Evolutionary conservation across 495 filamentous ascomycete genomes (phyloP).

Genomic region (Penicillium herquei): DNA sequence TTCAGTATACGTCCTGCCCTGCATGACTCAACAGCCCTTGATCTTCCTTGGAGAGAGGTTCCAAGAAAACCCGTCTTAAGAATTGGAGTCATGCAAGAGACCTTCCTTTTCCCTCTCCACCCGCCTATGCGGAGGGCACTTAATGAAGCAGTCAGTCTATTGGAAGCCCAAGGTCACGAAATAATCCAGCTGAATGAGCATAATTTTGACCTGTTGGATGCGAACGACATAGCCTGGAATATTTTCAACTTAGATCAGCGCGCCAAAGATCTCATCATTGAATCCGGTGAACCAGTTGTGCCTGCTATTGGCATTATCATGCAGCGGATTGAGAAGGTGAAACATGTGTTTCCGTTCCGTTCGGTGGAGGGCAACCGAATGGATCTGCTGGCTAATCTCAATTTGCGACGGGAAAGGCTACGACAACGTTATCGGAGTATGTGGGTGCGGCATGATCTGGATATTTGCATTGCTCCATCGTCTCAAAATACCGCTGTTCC

Average conservation of each 20-base stretch:
- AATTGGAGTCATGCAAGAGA: conserved; percentile 27
- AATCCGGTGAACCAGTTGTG: conserved; percentile 20
- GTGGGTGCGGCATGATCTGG: conserved; percentile 33
- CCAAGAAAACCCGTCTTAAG: conserved; percentile 15
- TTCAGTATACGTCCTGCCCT: conserved; percentile 31
- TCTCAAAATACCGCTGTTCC: conserved; percentile 42
- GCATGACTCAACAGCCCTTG: conserved; percentile 33
- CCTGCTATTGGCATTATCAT: conserved; percentile 13
- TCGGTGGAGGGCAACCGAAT: too few species aligned
- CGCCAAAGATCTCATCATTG: conserved; percentile 11
- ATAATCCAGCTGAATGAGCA: conserved; percentile 16
- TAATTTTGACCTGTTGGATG: conserved; percentile 15
- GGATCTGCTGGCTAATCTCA: too few species aligned
- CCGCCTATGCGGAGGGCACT: conserved; percentile 50
- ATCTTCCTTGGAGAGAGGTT: conserved; percentile 44
- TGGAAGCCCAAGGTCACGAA: conserved; percentile 51
- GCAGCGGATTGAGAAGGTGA: conserved; percentile 6
- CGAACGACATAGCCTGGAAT: conserved; percentile 16
- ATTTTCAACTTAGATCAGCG: conserved; percentile 19
- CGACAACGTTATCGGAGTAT: conserved; percentile 30
- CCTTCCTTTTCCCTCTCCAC: conserved; percentile 30
- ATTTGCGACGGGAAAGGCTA: conserved; percentile 15
- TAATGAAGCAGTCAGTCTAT: conserved; percentile 37
- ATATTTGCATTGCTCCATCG: conserved; percentile 40
- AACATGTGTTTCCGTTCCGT: neutral